Base-by-base conservation (phyloP, 306 rosid genomes). In the Vachellia collinsii region DNA sequence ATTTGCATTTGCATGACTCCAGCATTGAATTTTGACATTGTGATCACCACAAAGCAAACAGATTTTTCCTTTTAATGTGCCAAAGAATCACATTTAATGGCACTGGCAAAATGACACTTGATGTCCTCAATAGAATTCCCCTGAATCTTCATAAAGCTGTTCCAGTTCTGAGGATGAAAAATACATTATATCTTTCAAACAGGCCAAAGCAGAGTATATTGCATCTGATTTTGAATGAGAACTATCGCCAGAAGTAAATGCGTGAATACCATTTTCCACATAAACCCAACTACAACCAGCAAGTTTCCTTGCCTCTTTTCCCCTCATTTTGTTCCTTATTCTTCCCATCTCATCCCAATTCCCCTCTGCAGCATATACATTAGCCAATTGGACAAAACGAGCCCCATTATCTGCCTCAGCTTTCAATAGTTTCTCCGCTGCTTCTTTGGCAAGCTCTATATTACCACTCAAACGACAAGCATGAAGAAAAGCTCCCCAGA, bases 201-300 rank as follows among this genome's bases (percentile, higher is more conserved):
- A 74, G 75, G 53, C 77, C 74, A 91, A 83, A 74, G 80, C 81
- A 66, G 83, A 86, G 81, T 87, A 90, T 85, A 90, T 80, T 58
- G 82, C 85, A 80, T 85, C 88, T 68, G 88, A 84, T 85, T 83
- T 75, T 63, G 86, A 68, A 82, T 90, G 97, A 77, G 87, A 83
- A 76, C 80, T 70, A 83, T 88, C 92, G 10, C 89, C 85, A 67
- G 94, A 91, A 71, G 90, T 90, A 84, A 93, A 93, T 72, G 86
- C 83, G 79, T 93, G 94, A 47, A 83, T 79, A 56, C 86, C 87
- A 84, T 87, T 87, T 76, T 86, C 89, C 66, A 88, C 89, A 38
- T 82, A 88, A 77, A 93, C 77, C 97, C 97, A 91, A 84, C 94
- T 91, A 68, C 94, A 93, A 73, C 97, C 94, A 83, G 85, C 87